Base-by-base conservation (phyloP, 2,329 filamentous ascomycete genomes). In the Calonectria naviculata region DNA sequence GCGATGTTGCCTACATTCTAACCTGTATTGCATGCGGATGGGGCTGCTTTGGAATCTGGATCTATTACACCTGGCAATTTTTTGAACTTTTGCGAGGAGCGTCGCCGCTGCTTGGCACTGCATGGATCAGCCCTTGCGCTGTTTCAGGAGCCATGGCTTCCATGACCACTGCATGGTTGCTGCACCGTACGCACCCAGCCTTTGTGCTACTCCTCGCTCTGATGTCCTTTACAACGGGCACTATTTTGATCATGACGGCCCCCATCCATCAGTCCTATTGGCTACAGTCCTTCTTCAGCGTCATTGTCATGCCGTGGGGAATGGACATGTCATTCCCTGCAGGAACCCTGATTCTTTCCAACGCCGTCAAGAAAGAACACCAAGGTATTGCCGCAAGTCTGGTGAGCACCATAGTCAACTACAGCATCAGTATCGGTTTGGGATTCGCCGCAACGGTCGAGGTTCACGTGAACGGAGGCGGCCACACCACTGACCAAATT, bases 391-490 rank as follows among this genome's bases (percentile, higher is more conserved):
- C 82, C 0, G 85, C 84, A 12, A 89, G 86, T 21, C 79, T 93
- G 7, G 89, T 93, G 36, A 90, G 88, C 68, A 93, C 91, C 0
- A 85, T 92, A 13, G 89, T 93, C 71, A 93, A 94, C 80, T 94
- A 93, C 78, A 88, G 88, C 69, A 93, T 94, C 38, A 90, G 89
- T 1, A 80, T 93, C 3, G 91, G 90, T 0, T 84, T 94, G 0
- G 92, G 92, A 0, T 87, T 94, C 54, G 91, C 91, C 0, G 91
- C 91, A 0, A 93, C 90, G 0, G 87, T 93, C 3, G 90, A 93
- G 76, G 81, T 82, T 0, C 81, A 84, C 7, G 78, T 85, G 0
- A 75, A 79, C 4, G 64, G 73, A 0, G 82, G 79, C 0, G 75
- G 75, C 1, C 24, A 70, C 21, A 73, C 75, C 0, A 21, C 15